Base-by-base conservation (phyloP, 768 basidiomycete genomes). In the Suillus brevipes region DNA sequence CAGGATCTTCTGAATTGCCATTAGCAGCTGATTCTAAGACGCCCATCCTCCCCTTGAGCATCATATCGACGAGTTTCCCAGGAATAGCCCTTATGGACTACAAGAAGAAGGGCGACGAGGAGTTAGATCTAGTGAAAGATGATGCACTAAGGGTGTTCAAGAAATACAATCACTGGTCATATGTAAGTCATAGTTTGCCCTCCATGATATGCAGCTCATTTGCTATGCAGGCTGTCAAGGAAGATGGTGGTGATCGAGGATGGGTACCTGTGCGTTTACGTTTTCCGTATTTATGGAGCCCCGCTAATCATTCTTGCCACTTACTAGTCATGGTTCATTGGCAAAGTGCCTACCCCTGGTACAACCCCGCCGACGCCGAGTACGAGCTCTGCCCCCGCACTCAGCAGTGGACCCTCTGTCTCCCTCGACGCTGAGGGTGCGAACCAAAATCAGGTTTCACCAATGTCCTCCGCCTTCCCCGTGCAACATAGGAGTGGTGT, bases 131-230 rank as follows among this genome's bases (percentile, higher is more conserved):
- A 49, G 85, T 84, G 59, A 97, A 97, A 75, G 95, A 96, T 69
- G 94, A 98, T 73, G 80, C 86, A 25, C 72, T 99, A 67, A 83
- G 94, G 68, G 96, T 99, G 49, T 97, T 98, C 80, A 99, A 99
- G 82, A 86, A 96, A 68, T 99, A 99, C 75, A 97, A 97, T 66
- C 95, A 98, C 78, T 98, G 96, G 95, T 94, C 92, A 76, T 95
- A 95, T 78, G 92, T 93, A 73, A 63, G 84, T 78, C 64, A 60
- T 64, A 57, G 58, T 67, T 55, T 45, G 23, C 52, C 28, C 25
- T 23, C n/a, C 47, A 4, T 37, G 37, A 68, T 37, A 36, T 65
- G 57, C 47, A 71, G 49, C 37, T 63, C n/a, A 68, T 64, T 20
- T 49, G 58, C 55, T 50, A 64, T 58, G 23, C 70, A 94, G 92